Conservation (phyloP, 805 yeast genomes). For the Myxozyma melibiosi region DNA sequence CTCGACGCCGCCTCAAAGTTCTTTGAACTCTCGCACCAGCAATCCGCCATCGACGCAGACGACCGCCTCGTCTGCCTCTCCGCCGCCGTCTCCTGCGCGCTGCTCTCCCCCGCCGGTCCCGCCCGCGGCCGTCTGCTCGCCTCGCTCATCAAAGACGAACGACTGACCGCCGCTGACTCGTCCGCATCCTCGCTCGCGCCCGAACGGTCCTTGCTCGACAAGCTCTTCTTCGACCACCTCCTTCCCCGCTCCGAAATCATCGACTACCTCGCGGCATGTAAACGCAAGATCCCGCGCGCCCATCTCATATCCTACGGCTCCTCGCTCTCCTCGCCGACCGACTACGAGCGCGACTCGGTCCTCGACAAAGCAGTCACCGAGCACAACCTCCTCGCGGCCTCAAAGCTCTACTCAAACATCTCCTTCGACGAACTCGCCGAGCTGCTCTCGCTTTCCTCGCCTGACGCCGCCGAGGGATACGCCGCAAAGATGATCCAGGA, state of each 20-base stretch:
- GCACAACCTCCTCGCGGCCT: conserved; percentile 42
- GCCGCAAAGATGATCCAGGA: conserved; percentile 41
- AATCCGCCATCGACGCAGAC: conserved; percentile 32
- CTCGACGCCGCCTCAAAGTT: conserved; percentile 40
- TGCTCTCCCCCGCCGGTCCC: conserved; percentile 43
- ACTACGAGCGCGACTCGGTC: conserved; percentile 34
- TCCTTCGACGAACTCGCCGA: conserved; percentile 36
- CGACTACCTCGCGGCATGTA: conserved; percentile 27
- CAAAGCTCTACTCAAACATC: conserved; percentile 39
- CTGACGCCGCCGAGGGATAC: conserved; percentile 36
- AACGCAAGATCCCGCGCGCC: conserved; percentile 7
- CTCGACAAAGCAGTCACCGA: conserved; percentile 40
- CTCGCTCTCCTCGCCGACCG: neutral
- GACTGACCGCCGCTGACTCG: conserved; percentile 1
- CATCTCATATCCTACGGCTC: conserved; percentile 13
- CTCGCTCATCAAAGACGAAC: conserved; percentile 38
- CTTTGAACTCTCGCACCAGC: conserved; percentile 37
- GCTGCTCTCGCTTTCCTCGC: conserved; percentile 35
- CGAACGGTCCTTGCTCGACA: conserved; percentile 35
- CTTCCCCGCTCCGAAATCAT: conserved; percentile 36
- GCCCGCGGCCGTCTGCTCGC: conserved; percentile 36
- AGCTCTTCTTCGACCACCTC: conserved; percentile 37
- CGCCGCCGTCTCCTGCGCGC: conserved; percentile 39
- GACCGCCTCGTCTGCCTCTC: conserved; percentile 36
- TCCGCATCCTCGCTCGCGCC: conserved; percentile 11